Evolutionary conservation across 129 eudicot species (phyloP).

Genomic region (Smallanthus sonchifolius): DNA sequence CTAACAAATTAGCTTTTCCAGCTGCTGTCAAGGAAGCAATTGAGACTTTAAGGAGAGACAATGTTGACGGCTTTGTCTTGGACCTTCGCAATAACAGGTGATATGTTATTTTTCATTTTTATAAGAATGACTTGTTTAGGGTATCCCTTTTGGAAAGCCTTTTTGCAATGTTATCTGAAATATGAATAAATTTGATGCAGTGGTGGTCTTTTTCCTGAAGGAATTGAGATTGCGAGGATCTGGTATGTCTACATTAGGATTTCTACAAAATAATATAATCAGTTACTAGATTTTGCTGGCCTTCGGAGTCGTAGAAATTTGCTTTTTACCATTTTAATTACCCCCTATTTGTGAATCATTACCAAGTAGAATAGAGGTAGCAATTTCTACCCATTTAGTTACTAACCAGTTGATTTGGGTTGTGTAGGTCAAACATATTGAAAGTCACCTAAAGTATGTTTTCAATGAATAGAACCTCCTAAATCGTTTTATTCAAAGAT

Average conservation of each 20-base stretch:
- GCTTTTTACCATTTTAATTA: background rate
- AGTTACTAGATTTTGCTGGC: background rate
- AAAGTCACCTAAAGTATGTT: background rate
- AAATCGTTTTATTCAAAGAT: background rate
- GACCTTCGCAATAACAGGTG: constrained; percentile 99
- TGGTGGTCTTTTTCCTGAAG: constrained; percentile 99
- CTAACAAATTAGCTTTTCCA: constrained; percentile 25
- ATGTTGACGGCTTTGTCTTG: constrained; percentile 77
- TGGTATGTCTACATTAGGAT: constrained; percentile 52
- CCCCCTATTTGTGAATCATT: background rate
- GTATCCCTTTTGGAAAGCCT: background rate
- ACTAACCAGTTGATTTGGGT: background rate
- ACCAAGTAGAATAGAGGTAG: background rate
- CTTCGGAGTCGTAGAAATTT: background rate
- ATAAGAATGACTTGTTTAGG: background rate
- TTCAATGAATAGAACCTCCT: background rate
- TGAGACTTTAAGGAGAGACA: constrained; percentile 64
- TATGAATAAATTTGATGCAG: constrained; percentile 44
- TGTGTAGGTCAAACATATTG: background rate
- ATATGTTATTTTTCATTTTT: constrained; percentile 9
- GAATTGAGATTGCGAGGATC: constrained; percentile 88
- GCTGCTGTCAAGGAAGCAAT: constrained; percentile 95
- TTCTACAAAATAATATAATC: background rate
- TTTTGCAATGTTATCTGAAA: constrained; percentile 6
- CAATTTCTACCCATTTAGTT: background rate